Percentiles rank a stretch among this genome's conserved stretches.
These are phyloP conservation scores for Heimioporus sp. DNA, from an alignment of 768 basidiomycete species.

Conservation along the genomic window DNA sequence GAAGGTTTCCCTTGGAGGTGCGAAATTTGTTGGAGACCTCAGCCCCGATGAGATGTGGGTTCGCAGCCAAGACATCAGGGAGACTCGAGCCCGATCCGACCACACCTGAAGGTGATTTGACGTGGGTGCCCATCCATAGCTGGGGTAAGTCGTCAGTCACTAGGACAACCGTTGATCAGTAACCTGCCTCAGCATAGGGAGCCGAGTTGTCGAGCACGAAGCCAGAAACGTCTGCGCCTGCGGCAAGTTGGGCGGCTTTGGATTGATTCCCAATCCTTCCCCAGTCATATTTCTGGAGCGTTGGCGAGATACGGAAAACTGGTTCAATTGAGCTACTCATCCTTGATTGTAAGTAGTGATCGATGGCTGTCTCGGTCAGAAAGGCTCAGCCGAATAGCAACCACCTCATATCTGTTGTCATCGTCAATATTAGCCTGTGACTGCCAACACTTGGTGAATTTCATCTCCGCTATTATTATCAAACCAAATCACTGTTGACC, in stretches of 20 bases:
- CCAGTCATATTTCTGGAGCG: constrained; percentile 93
- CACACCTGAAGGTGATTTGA: constrained; percentile 62
- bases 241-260: constrained; percentile 86
- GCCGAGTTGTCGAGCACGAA: constrained; percentile 67
- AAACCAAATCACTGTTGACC: too few relatives aligned
- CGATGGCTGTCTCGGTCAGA: too few relatives aligned
- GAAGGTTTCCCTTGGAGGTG: constrained; percentile 64
- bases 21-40: constrained; percentile 54
- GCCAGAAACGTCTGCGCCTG: constrained; percentile 54
- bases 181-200: constrained; percentile 90
- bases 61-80: constrained; percentile 57
- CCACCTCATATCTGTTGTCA: too few relatives aligned
- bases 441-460: too few relatives aligned
- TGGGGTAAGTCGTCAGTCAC: constrained; percentile 31
- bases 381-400: too few relatives aligned
- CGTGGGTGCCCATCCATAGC: constrained; percentile 99
- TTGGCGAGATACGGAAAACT: constrained; percentile 82
- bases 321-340: constrained; percentile 25
- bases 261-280: constrained; percentile 79
- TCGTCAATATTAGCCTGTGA: too few relatives aligned
- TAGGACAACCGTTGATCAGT: background rate
- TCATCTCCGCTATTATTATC: too few relatives aligned
- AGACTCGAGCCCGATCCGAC: constrained; percentile 47
- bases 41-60: constrained; percentile 69
- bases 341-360: too few relatives aligned